phyloP scores from a whole-genome alignment of 2,329 filamentous ascomycete species.

The Fusarium nanum region DNA sequence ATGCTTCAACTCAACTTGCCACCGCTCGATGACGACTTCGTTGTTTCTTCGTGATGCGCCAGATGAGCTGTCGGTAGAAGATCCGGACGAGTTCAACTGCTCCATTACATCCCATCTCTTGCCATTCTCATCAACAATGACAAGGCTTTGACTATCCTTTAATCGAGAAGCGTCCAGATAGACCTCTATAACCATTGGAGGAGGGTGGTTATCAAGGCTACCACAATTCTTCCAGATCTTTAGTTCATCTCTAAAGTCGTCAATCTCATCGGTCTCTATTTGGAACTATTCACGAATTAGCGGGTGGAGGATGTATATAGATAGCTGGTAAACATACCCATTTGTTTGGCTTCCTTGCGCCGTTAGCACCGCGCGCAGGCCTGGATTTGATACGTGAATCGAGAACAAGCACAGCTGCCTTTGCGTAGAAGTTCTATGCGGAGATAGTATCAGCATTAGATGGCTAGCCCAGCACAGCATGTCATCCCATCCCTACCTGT shows the following conservation, averaged over 20 bases:
- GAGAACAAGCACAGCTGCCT: conserved; percentile 85
- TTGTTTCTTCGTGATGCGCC: conserved; percentile 62
- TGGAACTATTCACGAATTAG: conserved; percentile 76
- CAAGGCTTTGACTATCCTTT: conserved; percentile 85
- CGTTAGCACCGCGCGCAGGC: conserved; percentile 56
- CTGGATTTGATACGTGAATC: conserved; percentile 81
- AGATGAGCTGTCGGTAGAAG: conserved; percentile 62
- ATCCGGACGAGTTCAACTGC: conserved; percentile 75
- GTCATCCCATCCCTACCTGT: conserved; percentile 67
- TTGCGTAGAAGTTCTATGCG: conserved; percentile 88
- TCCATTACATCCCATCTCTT: conserved; percentile 94
- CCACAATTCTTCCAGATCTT: conserved; percentile 84
- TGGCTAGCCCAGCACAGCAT: neutral
- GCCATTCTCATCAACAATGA: conserved; percentile 87
- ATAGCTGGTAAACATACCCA: conserved; percentile 72
- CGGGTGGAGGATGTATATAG: neutral
- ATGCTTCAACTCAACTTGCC: conserved; percentile 82
- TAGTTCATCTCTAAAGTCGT: conserved; percentile 85
- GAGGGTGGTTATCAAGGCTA: conserved; percentile 79
- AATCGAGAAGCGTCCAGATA: conserved; percentile 85
- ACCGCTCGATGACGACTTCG: conserved; percentile 89
- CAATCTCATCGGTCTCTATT: conserved; percentile 91
- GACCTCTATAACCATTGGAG: conserved; percentile 88
- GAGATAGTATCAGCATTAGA: conserved; percentile 25
- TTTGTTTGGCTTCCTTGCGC: conserved; percentile 77